Percentiles rank a stretch among this genome's conserved stretches.
These are phyloP conservation scores for Sclerotinia subarctica DNA, from an alignment of 2,329 filamentous ascomycete genomes.

Conservation along the genomic window DNA sequence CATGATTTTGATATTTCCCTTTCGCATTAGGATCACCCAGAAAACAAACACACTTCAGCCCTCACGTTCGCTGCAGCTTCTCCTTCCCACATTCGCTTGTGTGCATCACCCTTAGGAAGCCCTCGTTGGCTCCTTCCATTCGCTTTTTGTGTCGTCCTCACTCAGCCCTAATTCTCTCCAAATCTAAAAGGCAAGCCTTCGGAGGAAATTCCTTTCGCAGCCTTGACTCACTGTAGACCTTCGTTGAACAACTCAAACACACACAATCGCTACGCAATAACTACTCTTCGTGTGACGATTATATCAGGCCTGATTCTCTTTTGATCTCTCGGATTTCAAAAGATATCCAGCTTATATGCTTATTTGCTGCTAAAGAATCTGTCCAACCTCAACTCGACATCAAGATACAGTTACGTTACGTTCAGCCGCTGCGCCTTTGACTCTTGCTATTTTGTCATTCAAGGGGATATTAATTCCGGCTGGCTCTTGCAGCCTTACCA, in stretches of 20 bases:
- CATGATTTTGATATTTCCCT: constrained; percentile 20
- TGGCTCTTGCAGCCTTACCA: constrained; percentile 32
- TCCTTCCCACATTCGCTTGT: constrained; percentile 36
- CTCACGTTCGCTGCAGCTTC: constrained; percentile 23
- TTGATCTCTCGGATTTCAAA: constrained; percentile 6
- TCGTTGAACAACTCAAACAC: constrained; percentile 21
- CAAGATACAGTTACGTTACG: constrained; percentile 33
- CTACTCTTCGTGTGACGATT: constrained; percentile 20
- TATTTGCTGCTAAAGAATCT: constrained; percentile 25
- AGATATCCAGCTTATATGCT: constrained; percentile 29
- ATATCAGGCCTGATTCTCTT: constrained; percentile 21
- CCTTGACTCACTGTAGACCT: constrained; percentile 25
- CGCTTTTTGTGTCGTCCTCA: constrained; percentile 51
- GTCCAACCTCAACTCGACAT: constrained; percentile 22
- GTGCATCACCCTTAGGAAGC: constrained; percentile 53
- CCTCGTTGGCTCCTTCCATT: constrained; percentile 74
- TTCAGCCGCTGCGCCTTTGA: constrained; percentile 31
- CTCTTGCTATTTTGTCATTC: constrained; percentile 26
- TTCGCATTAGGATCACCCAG: constrained; percentile 19
- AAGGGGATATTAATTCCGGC: constrained; percentile 23
- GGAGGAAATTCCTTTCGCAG: constrained; percentile 30
- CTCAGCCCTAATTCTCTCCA: constrained; percentile 31
- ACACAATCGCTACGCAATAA: constrained; percentile 17
- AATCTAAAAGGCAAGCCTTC: constrained; percentile 33
- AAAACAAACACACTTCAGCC: constrained; percentile 15